These are phyloP conservation scores for Schwanniomyces yamadae DNA, from an alignment of 805 yeast genomes.

Conservation along the genomic window DNA sequence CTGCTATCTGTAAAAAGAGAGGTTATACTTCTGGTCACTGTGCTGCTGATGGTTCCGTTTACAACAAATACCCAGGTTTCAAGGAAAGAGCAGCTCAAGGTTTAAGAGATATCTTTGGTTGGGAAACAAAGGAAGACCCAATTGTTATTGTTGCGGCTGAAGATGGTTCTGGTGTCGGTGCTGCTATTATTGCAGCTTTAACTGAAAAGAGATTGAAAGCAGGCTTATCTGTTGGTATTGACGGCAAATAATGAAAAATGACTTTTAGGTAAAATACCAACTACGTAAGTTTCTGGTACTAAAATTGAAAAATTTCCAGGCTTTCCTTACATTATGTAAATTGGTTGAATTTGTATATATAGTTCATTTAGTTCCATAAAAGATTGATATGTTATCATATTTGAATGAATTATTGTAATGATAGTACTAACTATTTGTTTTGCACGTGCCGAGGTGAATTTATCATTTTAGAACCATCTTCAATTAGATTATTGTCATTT, in stretches of 20 bases:
- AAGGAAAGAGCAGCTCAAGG: constrained; percentile 85
- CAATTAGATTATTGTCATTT: no score
- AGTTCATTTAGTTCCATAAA: no score
- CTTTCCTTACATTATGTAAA: no score
- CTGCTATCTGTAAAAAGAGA: constrained; percentile 89
- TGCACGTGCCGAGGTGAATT: no score
- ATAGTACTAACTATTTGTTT: no score
- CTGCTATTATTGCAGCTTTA: constrained; percentile 96
- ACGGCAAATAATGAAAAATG: not conserved
- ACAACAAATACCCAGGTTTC: constrained; percentile 90
- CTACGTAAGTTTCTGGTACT: no score
- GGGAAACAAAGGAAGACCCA: constrained; percentile 69
- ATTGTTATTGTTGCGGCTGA: constrained; percentile 87
- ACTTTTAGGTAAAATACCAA: no score
- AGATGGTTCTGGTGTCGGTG: constrained; percentile 99
- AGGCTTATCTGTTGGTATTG: constrained; percentile 65
- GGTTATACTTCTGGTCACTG: constrained; percentile 73
- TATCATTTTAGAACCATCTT: no score
- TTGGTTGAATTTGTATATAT: no score
- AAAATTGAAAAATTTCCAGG: no score
- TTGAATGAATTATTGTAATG: no score
- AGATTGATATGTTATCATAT: no score
- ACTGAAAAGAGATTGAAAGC: constrained; percentile 74
- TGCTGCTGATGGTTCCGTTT: constrained; percentile 97
- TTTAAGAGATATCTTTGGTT: constrained; percentile 83